These are phyloP conservation scores for Yamadazyma diospyri DNA, from an alignment of 1,139 yeast species.

Conservation along the genomic window DNA sequence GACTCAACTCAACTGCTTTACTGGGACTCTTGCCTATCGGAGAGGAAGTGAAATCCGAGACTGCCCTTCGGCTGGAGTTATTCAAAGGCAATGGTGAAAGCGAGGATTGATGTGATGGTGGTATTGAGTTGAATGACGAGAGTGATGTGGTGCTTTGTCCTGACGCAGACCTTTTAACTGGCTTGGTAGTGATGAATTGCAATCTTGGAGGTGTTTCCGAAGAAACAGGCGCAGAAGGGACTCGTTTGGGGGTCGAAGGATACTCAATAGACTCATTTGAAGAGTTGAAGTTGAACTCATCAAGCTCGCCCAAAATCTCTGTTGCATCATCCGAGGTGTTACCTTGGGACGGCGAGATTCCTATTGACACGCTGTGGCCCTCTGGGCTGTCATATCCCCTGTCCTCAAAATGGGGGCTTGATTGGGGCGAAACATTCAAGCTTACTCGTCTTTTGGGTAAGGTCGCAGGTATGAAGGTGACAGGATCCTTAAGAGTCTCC, in stretches of 20 bases:
- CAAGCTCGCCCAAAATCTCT: constrained; percentile 10
- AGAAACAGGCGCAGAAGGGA: constrained; percentile 16
- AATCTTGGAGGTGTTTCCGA: constrained; percentile 1
- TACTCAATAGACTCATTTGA: constrained; percentile 10
- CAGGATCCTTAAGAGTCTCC: constrained; percentile 10
- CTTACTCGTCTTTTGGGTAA: constrained; percentile 1
- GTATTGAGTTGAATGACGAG: neutral
- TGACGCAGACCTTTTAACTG: constrained; percentile 1
- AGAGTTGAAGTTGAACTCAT: constrained; percentile 16
- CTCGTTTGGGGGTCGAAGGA: constrained; percentile 9
- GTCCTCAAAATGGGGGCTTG: constrained; percentile 1
- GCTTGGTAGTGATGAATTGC: constrained; percentile 2
- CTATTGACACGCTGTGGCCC: neutral
- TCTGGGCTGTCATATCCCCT: no score
- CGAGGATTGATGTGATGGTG: neutral
- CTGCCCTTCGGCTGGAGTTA: constrained; percentile 13
- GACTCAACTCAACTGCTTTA: constrained; percentile 19
- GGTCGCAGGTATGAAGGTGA: neutral
- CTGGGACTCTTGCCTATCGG: constrained; percentile 8
- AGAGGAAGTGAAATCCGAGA: constrained; percentile 12
- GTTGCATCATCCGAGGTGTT: neutral
- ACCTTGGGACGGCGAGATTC: neutral
- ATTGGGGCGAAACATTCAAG: neutral
- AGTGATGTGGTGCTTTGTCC: neutral
- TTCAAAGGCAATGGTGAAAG: neutral